Base-by-base conservation (phyloP, 2,329 filamentous ascomycete genomes). In the Nigrospora osmanthi region DNA sequence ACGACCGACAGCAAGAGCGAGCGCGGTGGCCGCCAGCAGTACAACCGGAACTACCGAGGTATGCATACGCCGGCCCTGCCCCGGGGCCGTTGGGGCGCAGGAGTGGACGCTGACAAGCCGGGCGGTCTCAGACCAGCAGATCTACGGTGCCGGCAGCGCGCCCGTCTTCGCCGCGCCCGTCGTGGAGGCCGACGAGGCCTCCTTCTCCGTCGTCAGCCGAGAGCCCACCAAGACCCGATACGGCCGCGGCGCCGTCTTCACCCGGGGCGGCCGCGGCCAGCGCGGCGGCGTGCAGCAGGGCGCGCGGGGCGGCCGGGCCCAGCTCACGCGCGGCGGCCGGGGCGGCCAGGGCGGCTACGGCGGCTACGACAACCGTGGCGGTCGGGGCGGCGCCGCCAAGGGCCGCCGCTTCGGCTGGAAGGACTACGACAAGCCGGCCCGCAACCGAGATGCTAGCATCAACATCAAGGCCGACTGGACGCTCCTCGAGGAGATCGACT, bases 401-500 rank as follows among this genome's bases (percentile, higher is more conserved):
- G 87, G 88, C 42, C 85, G 93, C 55, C 83, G 93, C 56, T 96
- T 96, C 61, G 93, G 93, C 64, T 97, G 93, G 91, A 95, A 93
- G 71, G 93, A 98, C 66, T 95, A 89, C 65, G 93, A 98, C 74
- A 97, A 97, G 82, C 93, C 93, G 49, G 81, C 91, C 66, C 85
- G 93, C 60, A 96, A 95, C 70, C 87, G 93, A 49, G 93, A 98
- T 71, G 87, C 91, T 11, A 95, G 89, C 33, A 88, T 98, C 62
- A 91, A 91, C 71, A 89, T 97, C 69, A 94, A 94, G 71, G 81
- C 90, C 17, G 90, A 96, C 65, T 98, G 93, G 93, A 79, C 82
- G 61, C 80, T 98, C 71, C 75, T 96, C 59, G 93, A 98, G 72
- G 93, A 98, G 77, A 96, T 98, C 65, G 93, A 98, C 69, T 98